Percentiles rank a stretch among this genome's conserved stretches.
phyloP scores from a whole-genome alignment of 345 rosid genomes.

The Luvunga scandens region DNA sequence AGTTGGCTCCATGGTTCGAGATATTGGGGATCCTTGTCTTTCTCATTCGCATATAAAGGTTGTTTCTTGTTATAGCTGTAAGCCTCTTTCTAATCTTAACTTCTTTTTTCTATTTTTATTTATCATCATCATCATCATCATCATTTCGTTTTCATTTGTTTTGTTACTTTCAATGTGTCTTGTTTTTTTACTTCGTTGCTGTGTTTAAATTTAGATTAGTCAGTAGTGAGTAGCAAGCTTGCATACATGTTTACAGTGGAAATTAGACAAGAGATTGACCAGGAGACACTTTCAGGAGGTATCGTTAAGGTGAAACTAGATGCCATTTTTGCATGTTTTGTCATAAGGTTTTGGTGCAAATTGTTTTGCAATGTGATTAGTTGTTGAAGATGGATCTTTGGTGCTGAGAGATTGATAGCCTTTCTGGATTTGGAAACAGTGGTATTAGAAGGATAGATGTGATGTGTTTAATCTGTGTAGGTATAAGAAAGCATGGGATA shows the following conservation, averaged over 20 bases:
- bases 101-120: too few relatives aligned
- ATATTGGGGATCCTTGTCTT: constrained; percentile 84
- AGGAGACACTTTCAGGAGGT: neutral
- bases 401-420: neutral
- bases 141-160: neutral
- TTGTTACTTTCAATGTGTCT: neutral
- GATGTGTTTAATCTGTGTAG: neutral
- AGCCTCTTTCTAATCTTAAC: constrained; percentile 25
- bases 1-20: constrained; percentile 72
- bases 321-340: neutral
- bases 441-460: neutral
- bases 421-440: neutral
- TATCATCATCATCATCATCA: too few relatives aligned
- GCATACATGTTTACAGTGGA: neutral
- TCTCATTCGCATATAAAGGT: constrained; percentile 71
- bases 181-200: neutral
- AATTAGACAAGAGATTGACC: neutral
- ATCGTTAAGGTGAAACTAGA: neutral
- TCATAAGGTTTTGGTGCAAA: neutral
- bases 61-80: constrained; percentile 42
- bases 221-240: neutral
- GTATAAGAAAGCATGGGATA: neutral
- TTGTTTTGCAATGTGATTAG: neutral
- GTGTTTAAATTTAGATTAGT: neutral
- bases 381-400: neutral